Conservation (phyloP, 108 stramenopile genomes). For the Phaeodactylum tricornutum region DNA sequence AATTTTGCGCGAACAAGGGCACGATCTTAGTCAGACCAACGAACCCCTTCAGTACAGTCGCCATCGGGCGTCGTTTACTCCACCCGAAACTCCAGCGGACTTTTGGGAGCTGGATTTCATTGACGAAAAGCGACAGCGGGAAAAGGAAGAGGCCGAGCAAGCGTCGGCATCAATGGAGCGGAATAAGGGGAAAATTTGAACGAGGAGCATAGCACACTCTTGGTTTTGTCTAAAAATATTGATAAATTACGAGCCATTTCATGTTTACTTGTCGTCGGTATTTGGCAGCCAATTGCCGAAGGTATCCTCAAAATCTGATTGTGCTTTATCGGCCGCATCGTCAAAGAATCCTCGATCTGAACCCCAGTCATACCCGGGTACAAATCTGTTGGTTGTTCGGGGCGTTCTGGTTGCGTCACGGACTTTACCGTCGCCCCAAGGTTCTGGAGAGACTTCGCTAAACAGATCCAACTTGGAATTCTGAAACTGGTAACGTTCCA, state of each 20-base stretch:
- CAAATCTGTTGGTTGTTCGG: constrained; percentile 45
- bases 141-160: too few species aligned
- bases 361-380: constrained; percentile 65
- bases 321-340: constrained; percentile 33
- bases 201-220: too few species aligned
- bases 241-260: too few species aligned
- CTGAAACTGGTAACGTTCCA: constrained; percentile 42
- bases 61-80: constrained; percentile 6
- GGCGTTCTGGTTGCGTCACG: constrained; percentile 21
- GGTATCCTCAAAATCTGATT: constrained; percentile 40
- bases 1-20: constrained; percentile 24
- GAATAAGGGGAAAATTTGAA: too few species aligned
- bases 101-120: constrained; percentile 11
- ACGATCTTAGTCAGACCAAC: constrained; percentile 21
- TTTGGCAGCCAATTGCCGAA: constrained; percentile 64
- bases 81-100: constrained; percentile 6
- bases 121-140: constrained; percentile 2
- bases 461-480: constrained; percentile 58
- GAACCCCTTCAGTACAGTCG: constrained; percentile 11
- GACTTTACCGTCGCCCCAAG: constrained; percentile 34
- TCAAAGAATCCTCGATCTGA: constrained; percentile 47
- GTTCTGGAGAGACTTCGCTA: constrained; percentile 29
- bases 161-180: too few species aligned
- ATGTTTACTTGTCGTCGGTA: constrained; percentile 32
- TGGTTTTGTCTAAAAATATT: too few species aligned